Base-by-base conservation (phyloP, 2,329 filamentous ascomycete genomes). In the Cladosporium sp. region DNA sequence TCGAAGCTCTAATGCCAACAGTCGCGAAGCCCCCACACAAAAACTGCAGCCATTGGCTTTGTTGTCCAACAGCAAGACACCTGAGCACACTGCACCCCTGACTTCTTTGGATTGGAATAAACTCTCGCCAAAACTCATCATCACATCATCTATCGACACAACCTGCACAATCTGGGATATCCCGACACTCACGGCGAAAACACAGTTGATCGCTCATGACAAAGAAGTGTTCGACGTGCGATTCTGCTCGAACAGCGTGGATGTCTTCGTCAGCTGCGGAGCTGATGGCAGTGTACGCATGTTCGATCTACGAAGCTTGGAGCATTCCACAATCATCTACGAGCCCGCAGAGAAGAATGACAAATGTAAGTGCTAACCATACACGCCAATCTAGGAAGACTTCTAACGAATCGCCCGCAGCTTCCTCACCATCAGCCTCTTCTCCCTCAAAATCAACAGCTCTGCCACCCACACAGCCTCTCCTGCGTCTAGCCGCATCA, bases 101-200 rank as follows among this genome's bases (percentile, higher is more conserved):
- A 99, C 95, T 1, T 97, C 93, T 18, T 84, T 99, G 56, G 95
- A 99, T 77, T 99, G 95, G 95, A 99, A 99, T 75, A 96, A 92
- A 1, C 90, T 99, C 62, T 97, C 93, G 28, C 95, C 95, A 0
- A 97, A 94, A 77, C 83, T 99, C 63, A 99, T 99, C 75, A 99
- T 99, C 74, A 99, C 95, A 0, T 97, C 93, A 3, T 98, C 93
- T 77, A 99, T 99, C 74, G 95, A 99, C 76, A 99, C 95, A 1
- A 99, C 95, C 6, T 99, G 95, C 80, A 99, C 95, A 5, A 99
- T 99, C 70, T 99, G 95, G 95, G 95, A 99, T 77, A 99, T 99
- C 65, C 95, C 95, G 3, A 97, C 95, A 0, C 83, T 99, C 68
- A 99, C 95, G 0, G 95, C 95, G 62, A 99, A 99, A 81, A 99